phyloP scores from a whole-genome alignment of 495 filamentous ascomycete genomes.

The Aspergillus sclerotiicarbonarius region DNA sequence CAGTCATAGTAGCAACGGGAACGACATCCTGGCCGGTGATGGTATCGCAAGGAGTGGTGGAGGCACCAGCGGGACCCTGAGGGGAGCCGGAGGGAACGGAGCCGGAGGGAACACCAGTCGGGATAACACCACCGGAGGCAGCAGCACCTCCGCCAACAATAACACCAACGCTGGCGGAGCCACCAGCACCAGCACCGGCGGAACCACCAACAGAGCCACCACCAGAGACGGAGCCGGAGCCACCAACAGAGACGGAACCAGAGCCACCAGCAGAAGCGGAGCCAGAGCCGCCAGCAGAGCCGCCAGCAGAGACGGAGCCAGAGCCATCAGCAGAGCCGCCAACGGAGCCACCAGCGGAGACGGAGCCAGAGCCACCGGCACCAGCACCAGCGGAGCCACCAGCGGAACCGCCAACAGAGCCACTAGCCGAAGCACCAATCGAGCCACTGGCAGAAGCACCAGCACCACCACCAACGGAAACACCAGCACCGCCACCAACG shows the following conservation, averaged over 20 bases:
- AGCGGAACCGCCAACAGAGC: conserved; percentile 12
- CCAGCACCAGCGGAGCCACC: conserved; percentile 1
- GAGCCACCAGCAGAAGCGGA: conserved; percentile 11
- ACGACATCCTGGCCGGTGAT: conserved; percentile 14
- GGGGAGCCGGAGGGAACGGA: not conserved
- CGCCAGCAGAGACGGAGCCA: not conserved
- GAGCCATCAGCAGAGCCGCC: not conserved
- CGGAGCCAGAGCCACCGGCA: not conserved
- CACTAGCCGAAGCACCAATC: not conserved
- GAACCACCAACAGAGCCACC: not conserved
- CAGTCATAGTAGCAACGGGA: conserved; percentile 17
- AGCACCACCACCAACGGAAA: not conserved
- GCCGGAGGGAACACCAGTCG: conserved; percentile 1
- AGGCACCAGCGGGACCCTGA: not conserved
- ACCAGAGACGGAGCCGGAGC: not conserved
- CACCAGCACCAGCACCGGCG: not conserved
- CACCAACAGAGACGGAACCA: conserved; percentile 3
- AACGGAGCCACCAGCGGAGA: not conserved
- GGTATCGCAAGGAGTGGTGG: conserved; percentile 24
- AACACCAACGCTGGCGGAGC: not conserved
- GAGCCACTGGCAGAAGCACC: not conserved
- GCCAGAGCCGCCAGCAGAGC: not conserved
- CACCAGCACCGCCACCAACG: not conserved
- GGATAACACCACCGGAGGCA: not conserved
- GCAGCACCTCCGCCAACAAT: not conserved